A percentile compares a stretch with the other conserved stretches of the same genome.
Conservation (phyloP, 1,139 yeast species). For the Taphrina flavorubra region DNA sequence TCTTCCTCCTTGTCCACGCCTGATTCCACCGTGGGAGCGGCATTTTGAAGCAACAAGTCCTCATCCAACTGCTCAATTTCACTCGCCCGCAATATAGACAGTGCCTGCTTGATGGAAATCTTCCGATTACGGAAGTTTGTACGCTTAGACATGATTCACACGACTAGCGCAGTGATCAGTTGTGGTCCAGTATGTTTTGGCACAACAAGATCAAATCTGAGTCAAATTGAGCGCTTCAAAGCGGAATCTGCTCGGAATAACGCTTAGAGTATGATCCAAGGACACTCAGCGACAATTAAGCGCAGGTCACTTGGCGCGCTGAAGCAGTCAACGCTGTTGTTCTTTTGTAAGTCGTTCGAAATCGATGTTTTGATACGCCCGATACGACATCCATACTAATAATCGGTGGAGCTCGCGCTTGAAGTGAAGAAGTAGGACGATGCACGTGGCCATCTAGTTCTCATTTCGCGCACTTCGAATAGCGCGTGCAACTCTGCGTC, state of each 20-base stretch:
- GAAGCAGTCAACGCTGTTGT: conserved; percentile 15
- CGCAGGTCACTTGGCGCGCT: conserved; percentile 30
- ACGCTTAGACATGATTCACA: conserved; percentile 45
- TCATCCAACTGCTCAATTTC: conserved; percentile 82
- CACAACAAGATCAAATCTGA: background rate
- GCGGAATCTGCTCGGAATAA: conserved; percentile 4
- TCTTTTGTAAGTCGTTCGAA: conserved; percentile 13
- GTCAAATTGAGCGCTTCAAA: conserved; percentile 25
- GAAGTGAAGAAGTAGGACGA: no score
- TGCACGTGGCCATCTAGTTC: background rate
- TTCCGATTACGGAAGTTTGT: conserved; percentile 77
- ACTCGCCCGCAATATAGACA: conserved; percentile 74
- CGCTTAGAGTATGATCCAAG: conserved; percentile 9
- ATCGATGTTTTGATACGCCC: conserved; percentile 18
- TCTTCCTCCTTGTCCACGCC: conserved; percentile 99
- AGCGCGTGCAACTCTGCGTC: background rate
- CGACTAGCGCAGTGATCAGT: conserved; percentile 4
- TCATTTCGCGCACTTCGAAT: background rate
- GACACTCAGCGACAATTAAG: conserved; percentile 38
- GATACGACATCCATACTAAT: background rate
- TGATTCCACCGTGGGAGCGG: conserved; percentile 86
- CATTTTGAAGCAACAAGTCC: conserved; percentile 75
- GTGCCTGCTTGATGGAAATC: conserved; percentile 87
- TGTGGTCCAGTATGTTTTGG: background rate
- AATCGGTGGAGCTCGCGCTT: background rate